phyloP scores from a whole-genome alignment of 352 stramenopile genomes.

The Globisporangium alternatum region DNA sequence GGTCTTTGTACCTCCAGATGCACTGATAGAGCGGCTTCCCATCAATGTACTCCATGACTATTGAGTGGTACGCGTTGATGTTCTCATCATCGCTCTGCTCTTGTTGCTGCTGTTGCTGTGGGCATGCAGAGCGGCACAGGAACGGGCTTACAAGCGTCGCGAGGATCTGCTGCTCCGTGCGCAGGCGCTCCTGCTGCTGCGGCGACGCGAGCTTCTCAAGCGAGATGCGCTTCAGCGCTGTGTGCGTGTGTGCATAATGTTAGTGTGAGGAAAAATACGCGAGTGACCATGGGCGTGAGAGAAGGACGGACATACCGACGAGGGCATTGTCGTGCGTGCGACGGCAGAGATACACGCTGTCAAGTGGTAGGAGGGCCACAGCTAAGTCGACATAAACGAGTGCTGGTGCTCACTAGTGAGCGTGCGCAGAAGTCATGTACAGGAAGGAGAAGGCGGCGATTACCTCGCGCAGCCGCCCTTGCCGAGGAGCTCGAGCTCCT shows the following conservation, averaged over 20 bases:
- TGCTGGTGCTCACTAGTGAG: neutral
- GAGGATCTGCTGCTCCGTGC: slow-evolving; percentile 51
- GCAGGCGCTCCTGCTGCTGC: slow-evolving; percentile 42
- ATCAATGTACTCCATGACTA: slow-evolving; percentile 63
- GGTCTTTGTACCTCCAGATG: slow-evolving; percentile 51
- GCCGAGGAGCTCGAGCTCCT: neutral
- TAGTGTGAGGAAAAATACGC: neutral
- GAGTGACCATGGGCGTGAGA: neutral
- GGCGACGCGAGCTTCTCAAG: slow-evolving; percentile 27
- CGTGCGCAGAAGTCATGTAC: neutral
- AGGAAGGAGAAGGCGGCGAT: neutral
- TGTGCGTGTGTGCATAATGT: neutral
- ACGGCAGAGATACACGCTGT: slow-evolving; percentile 53
- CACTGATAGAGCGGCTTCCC: slow-evolving; percentile 67
- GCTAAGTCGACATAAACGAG: no score
- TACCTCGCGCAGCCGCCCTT: slow-evolving; percentile 63
- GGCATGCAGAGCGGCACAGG: slow-evolving; percentile 38
- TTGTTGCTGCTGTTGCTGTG: neutral
- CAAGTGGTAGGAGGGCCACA: neutral
- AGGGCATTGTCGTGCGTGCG: slow-evolving; percentile 18
- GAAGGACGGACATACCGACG: slow-evolving; percentile 28
- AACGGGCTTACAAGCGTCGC: slow-evolving; percentile 33
- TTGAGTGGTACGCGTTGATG: slow-evolving; percentile 9
- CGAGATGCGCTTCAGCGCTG: slow-evolving; percentile 66
- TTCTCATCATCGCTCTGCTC: slow-evolving; percentile 18